Conservation (phyloP, 2,329 filamentous ascomycete genomes). For the Epichloe elymi region DNA sequence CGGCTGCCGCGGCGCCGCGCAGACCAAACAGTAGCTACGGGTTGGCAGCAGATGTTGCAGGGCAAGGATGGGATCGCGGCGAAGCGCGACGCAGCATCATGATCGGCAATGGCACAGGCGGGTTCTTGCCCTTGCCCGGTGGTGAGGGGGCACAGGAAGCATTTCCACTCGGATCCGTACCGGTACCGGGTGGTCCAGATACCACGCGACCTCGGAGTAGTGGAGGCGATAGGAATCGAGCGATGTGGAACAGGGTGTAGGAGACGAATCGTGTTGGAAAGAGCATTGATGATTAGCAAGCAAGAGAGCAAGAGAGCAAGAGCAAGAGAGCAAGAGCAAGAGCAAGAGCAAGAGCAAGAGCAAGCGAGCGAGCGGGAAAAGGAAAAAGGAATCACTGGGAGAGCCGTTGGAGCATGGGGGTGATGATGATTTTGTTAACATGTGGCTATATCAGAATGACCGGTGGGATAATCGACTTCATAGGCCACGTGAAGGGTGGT, state of each 20-base stretch:
- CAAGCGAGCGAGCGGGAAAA: background rate
- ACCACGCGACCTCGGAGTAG: background rate
- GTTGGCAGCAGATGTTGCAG: slow-evolving; percentile 36
- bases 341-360: too few relatives aligned
- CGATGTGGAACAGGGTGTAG: background rate
- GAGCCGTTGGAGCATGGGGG: background rate
- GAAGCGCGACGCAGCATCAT: slow-evolving; percentile 42
- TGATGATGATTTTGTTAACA: background rate
- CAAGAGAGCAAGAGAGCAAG: background rate
- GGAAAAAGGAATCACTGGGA: background rate
- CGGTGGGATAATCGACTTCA: background rate
- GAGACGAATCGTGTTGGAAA: background rate
- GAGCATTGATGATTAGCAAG: background rate
- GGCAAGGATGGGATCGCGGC: slow-evolving; percentile 35
- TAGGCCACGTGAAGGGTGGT: too few relatives aligned
- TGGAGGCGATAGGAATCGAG: slow-evolving; percentile 2
- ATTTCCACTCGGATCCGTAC: background rate
- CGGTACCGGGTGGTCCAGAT: background rate
- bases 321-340: too few relatives aligned
- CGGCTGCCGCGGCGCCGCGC: slow-evolving; percentile 13
- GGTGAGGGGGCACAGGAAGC: background rate
- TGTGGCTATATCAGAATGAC: background rate
- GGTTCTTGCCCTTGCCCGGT: slow-evolving; percentile 39
- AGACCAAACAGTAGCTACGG: slow-evolving; percentile 45
- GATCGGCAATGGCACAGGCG: slow-evolving; percentile 36